phyloP scores from a whole-genome alignment of 2,329 filamentous ascomycete genomes.

The Nemania sp. region DNA sequence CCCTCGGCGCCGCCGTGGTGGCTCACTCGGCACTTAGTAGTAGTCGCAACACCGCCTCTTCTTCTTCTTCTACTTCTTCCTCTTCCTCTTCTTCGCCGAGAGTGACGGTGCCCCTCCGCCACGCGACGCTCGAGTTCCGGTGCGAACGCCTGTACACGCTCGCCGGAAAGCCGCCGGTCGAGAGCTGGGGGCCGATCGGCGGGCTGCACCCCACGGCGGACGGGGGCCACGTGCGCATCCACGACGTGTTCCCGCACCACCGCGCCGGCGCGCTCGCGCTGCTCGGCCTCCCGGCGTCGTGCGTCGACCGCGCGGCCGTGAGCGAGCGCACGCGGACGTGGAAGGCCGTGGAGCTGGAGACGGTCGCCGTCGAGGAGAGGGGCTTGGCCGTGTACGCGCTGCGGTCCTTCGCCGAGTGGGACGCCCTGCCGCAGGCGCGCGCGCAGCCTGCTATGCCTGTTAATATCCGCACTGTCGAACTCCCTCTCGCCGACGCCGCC shows the following conservation, averaged over 20 bases:
- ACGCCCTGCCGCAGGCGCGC: slow-evolving; percentile 51
- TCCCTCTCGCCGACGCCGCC: not conserved
- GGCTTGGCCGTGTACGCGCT: slow-evolving; percentile 54
- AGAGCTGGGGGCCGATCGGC: slow-evolving; percentile 50
- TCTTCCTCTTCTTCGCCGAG: not conserved
- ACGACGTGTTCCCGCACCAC: slow-evolving; percentile 59
- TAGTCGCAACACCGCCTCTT: not conserved
- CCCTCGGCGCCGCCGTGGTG: slow-evolving; percentile 54
- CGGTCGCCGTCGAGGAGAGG: slow-evolving; percentile 44
- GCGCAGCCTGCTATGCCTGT: slow-evolving; percentile 54
- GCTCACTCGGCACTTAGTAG: slow-evolving; percentile 44
- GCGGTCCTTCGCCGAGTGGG: slow-evolving; percentile 56
- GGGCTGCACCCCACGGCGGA: slow-evolving; percentile 57
- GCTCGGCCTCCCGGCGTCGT: slow-evolving; percentile 43
- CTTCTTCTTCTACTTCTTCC: not conserved
- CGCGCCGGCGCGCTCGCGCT: slow-evolving; percentile 48
- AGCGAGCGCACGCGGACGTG: slow-evolving; percentile 45
- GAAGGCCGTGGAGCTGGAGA: slow-evolving; percentile 55
- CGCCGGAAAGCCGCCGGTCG: slow-evolving; percentile 41
- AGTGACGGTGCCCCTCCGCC: slow-evolving; percentile 49
- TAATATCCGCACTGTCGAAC: slow-evolving; percentile 43
- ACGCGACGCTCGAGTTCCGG: slow-evolving; percentile 57
- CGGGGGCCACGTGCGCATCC: slow-evolving; percentile 55
- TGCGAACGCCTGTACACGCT: slow-evolving; percentile 56
- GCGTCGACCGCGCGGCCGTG: slow-evolving; percentile 46